A percentile compares a stretch with the other conserved stretches of the same genome.
These are phyloP conservation scores for Chromera velia DNA, from an alignment of 73 alveolate genomes.

Conservation along the genomic window DNA sequence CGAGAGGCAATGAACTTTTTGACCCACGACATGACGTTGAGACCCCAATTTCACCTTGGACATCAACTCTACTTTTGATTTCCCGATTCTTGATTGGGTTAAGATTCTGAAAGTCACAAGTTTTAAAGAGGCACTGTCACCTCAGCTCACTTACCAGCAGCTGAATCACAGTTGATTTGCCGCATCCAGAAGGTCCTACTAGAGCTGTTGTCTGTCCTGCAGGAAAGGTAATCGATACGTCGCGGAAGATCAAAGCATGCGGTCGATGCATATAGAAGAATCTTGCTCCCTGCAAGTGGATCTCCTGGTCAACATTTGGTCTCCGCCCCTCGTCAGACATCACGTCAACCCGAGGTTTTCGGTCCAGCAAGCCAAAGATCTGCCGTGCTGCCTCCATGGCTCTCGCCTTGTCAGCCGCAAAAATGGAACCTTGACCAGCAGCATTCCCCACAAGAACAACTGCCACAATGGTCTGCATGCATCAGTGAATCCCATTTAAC, in stretches of 20 bases:
- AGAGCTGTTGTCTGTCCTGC: slow-evolving; percentile 77
- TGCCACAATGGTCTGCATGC: too few relatives aligned
- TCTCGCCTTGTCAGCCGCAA: too few relatives aligned
- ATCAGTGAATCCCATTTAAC: too few relatives aligned
- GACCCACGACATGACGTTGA: slow-evolving; percentile 73
- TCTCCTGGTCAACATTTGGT: too few relatives aligned
- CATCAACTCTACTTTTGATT: too few relatives aligned
- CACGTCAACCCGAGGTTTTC: too few relatives aligned
- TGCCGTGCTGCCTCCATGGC: too few relatives aligned
- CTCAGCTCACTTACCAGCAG: not conserved
- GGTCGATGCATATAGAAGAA: slow-evolving; percentile 65
- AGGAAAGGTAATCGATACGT: slow-evolving; percentile 56
- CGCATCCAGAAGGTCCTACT: slow-evolving; percentile 93
- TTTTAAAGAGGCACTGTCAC: slow-evolving; percentile 56
- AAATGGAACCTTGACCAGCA: too few relatives aligned
- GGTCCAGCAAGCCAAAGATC: too few relatives aligned
- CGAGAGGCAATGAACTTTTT: slow-evolving; percentile 78
- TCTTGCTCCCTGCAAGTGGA: slow-evolving; percentile 66
- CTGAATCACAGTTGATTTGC: slow-evolving; percentile 66
- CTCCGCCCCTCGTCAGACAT: too few relatives aligned
- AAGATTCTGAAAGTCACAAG: slow-evolving; percentile 52
- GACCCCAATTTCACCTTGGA: too few relatives aligned
- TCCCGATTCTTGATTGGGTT: slow-evolving; percentile 60
- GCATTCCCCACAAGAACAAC: too few relatives aligned
- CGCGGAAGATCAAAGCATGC: slow-evolving; percentile 46